Percentiles rank a stretch among this genome's conserved stretches.
phyloP scores from a whole-genome alignment of 257 asterid genomes.

The Nicotiana tomentosiformis region DNA sequence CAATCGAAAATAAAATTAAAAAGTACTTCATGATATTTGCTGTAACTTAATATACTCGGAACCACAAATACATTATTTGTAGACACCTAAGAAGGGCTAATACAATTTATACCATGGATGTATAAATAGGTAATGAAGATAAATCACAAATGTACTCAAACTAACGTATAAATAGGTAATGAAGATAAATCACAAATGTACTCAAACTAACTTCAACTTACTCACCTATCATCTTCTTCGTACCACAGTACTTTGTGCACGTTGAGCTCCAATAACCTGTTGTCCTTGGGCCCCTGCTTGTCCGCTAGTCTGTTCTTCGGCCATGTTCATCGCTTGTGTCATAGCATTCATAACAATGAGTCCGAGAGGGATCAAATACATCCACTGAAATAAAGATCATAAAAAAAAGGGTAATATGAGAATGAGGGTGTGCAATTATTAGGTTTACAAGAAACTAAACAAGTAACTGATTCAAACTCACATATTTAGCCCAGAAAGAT shows the following conservation, averaged over 20 bases:
- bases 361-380: conserved; percentile 95
- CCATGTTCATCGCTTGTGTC: conserved; percentile 93
- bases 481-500: conserved; percentile 98
- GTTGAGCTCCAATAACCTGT: conserved; percentile 44
- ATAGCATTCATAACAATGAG: conserved; percentile 87
- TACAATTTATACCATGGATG: not conserved
- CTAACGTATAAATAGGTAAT: not conserved
- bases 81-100: not conserved
- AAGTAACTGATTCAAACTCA: conserved; percentile 31
- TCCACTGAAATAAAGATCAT: conserved; percentile 62
- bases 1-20: not conserved
- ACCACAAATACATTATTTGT: not conserved
- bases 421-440: not conserved
- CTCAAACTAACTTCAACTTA: not conserved
- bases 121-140: not conserved
- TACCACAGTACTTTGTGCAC: conserved; percentile 69
- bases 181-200: not conserved
- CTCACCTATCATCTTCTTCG: conserved; percentile 62
- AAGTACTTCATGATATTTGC: not conserved
- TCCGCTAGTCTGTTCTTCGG: conserved; percentile 73
- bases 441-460: not conserved
- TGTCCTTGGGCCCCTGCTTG: conserved; percentile 60
- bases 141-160: not conserved
- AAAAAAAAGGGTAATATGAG: not conserved
- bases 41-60: not conserved